phyloP scores from a whole-genome alignment of 2,329 filamentous ascomycete genomes.

The Blumeriella jaapii region DNA sequence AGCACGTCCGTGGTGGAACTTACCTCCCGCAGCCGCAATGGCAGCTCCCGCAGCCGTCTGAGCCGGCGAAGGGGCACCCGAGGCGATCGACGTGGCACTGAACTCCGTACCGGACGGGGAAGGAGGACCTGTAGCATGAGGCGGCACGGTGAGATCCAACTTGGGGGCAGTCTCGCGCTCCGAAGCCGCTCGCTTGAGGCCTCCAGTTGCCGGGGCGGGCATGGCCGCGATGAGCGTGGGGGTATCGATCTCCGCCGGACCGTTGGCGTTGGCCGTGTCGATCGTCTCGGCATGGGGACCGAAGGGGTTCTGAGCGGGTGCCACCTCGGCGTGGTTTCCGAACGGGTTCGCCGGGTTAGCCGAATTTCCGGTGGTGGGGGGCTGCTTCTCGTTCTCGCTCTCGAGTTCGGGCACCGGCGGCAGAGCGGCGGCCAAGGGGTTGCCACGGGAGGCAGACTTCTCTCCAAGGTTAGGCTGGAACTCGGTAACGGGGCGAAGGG shows the following conservation, averaged over 20 bases:
- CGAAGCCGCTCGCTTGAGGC: constrained; percentile 42
- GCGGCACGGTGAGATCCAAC: constrained; percentile 39
- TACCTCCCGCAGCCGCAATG: constrained; percentile 44
- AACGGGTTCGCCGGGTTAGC: constrained; percentile 60
- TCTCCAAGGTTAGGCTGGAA: constrained; percentile 60
- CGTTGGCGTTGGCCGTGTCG: constrained; percentile 31
- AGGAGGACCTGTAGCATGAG: constrained; percentile 32
- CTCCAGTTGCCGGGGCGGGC: constrained; percentile 19
- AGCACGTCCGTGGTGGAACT: too few relatives aligned
- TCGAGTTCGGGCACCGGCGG: constrained; percentile 21
- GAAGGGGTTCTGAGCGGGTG: constrained; percentile 53
- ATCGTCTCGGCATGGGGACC: constrained; percentile 42
- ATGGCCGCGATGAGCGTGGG: constrained; percentile 26
- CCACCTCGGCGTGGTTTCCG: constrained; percentile 43
- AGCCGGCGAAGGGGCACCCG: constrained; percentile 35
- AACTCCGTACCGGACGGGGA: constrained; percentile 55
- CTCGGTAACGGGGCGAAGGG: constrained; percentile 71
- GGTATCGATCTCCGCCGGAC: constrained; percentile 31
- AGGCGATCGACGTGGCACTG: constrained; percentile 42
- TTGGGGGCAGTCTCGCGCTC: constrained; percentile 41
- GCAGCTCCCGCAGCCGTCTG: constrained; percentile 41
- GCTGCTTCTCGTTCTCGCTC: constrained; percentile 13
- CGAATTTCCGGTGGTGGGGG: constrained; percentile 32
- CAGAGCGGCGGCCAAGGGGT: constrained; percentile 32
- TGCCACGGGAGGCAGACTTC: constrained; percentile 39